A percentile compares a stretch with the other conserved stretches of the same genome.
Conservation (phyloP, 768 basidiomycete genomes). For the Hygrocybe coccinea region DNA sequence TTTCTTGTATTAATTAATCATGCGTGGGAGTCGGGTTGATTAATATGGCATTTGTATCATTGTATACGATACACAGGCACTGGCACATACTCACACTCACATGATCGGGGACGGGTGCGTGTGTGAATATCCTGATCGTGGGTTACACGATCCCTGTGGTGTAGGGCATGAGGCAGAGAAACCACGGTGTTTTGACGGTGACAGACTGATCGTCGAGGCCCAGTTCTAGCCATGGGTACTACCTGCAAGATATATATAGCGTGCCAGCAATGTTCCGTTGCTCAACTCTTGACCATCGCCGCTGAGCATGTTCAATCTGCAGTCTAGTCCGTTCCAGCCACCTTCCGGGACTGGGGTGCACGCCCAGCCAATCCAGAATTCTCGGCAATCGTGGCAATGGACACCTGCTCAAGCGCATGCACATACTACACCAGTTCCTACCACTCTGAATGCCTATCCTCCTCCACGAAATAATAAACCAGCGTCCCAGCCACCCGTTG, state of each 20-base stretch:
- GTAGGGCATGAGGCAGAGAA: too few relatives aligned
- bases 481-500: neutral
- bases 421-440: neutral
- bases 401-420: slow-evolving; percentile 13
- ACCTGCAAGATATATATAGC: neutral
- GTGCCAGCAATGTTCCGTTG: neutral
- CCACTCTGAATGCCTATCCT: neutral
- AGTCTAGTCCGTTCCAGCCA: slow-evolving; percentile 9
- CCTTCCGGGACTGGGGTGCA: slow-evolving; percentile 26
- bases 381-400: slow-evolving; percentile 28
- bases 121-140: too few relatives aligned
- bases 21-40: too few relatives aligned
- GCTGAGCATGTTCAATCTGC: neutral
- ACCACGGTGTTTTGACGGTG: too few relatives aligned
- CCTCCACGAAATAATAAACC: neutral
- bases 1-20: too few relatives aligned
- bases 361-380: slow-evolving; percentile 39
- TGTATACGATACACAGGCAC: too few relatives aligned
- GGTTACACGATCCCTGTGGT: too few relatives aligned
- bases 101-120: too few relatives aligned
- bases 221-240: neutral
- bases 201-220: neutral
- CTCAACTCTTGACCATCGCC: neutral
- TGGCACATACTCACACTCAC: too few relatives aligned
- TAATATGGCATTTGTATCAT: too few relatives aligned